phyloP scores from a whole-genome alignment of 1,139 yeast genomes.

The Hyphopichia fennica region DNA sequence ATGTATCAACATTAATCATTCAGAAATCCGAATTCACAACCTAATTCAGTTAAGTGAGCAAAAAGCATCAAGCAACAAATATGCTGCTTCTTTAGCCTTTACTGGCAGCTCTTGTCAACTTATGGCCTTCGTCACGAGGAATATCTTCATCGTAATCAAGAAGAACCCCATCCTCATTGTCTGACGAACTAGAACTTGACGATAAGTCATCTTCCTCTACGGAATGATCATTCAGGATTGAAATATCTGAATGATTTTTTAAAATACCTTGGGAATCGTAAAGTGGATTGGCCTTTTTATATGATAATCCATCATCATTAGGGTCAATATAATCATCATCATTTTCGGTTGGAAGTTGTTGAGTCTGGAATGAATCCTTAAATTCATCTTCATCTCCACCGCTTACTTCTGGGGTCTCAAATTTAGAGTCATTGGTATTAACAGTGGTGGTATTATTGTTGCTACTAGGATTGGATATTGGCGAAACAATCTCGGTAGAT shows the following conservation, averaged over 20 bases:
- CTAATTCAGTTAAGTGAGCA: too few relatives aligned
- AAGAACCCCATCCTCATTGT: constrained; percentile 28
- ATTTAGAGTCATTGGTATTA: too few relatives aligned
- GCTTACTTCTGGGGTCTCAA: too few relatives aligned
- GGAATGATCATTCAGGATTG: background rate
- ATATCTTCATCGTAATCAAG: constrained; percentile 19
- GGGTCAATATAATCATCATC: constrained; percentile 76
- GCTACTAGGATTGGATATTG: constrained; percentile 40
- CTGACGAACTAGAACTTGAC: constrained; percentile 28
- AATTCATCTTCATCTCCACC: constrained; percentile 7
- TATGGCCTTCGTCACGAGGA: constrained; percentile 14
- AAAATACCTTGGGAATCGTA: constrained; percentile 48
- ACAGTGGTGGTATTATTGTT: too few relatives aligned
- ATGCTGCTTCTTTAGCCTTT: constrained; percentile 32
- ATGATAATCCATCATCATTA: constrained; percentile 77
- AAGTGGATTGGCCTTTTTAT: constrained; percentile 62
- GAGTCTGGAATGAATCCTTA: background rate
- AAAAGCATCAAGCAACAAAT: background rate
- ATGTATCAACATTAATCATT: constrained; percentile 1
- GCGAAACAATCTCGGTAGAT: constrained; percentile 57
- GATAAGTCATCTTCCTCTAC: constrained; percentile 24
- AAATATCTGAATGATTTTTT: constrained; percentile 12
- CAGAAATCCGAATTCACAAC: background rate
- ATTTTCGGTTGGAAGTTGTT: constrained; percentile 22
- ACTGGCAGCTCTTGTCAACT: constrained; percentile 44